Evolutionary conservation across 208 protist genomes (phyloP).

Genomic region (Trypanosoma theileri): DNA sequence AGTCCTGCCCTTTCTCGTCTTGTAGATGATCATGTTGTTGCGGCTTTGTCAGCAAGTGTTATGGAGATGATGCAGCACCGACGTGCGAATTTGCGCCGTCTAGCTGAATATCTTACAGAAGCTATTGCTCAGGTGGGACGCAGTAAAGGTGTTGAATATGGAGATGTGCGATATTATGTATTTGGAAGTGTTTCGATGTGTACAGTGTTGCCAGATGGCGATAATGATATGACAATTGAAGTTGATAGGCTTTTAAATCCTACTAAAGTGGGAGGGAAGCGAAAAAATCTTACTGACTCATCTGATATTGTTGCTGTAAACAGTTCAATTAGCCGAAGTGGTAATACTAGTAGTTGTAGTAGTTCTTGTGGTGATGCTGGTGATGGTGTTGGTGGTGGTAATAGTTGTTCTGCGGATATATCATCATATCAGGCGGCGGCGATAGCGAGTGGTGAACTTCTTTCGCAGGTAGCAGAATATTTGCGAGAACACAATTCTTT

Average conservation of each 20-base stretch:
- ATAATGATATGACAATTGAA: constrained; percentile 87
- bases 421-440: constrained; percentile 54
- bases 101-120: constrained; percentile 63
- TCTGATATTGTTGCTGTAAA: background rate
- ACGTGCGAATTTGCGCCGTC: constrained; percentile 47
- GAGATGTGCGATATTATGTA: constrained; percentile 75
- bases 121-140: constrained; percentile 51
- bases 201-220: constrained; percentile 87
- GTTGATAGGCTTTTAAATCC: constrained; percentile 61
- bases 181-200: constrained; percentile 86
- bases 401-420: constrained; percentile 27
- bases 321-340: background rate
- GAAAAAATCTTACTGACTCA: constrained; percentile 1
- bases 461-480: constrained; percentile 67
- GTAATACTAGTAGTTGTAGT: background rate
- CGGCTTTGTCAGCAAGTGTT: constrained; percentile 30
- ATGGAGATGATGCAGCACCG: constrained; percentile 46
- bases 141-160: constrained; percentile 33
- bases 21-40: constrained; percentile 65
- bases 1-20: constrained; percentile 47
- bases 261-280: constrained; percentile 12
- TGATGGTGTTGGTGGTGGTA: background rate
- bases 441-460: constrained; percentile 67
- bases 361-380: background rate
- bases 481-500: constrained; percentile 42